Conservation (phyloP, 768 basidiomycete genomes). For the Podaxis sp. region DNA sequence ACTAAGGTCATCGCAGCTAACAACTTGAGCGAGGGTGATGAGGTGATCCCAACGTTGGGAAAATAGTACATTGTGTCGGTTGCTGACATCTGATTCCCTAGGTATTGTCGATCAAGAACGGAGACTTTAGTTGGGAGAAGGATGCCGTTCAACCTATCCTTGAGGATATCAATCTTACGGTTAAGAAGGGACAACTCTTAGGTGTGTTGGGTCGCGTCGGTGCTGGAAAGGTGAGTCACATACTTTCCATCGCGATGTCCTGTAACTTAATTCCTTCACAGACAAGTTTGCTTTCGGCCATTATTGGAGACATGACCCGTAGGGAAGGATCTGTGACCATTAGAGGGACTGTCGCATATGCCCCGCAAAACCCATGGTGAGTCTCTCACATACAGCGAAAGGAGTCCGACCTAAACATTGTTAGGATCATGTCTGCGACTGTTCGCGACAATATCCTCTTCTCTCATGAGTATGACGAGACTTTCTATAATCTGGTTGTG, state of each 20-base stretch:
- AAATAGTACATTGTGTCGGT: background rate
- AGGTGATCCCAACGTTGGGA: slow-evolving; percentile 34
- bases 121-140: slow-evolving; percentile 81
- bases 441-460: slow-evolving; percentile 92
- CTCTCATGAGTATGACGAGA: slow-evolving; percentile 84
- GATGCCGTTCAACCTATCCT: slow-evolving; percentile 59
- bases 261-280: slow-evolving; percentile 23
- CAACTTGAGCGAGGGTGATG: slow-evolving; percentile 55
- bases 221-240: slow-evolving; percentile 70
- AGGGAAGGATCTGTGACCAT: slow-evolving; percentile 71
- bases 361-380: slow-evolving; percentile 85
- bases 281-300: slow-evolving; percentile 76
- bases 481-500: slow-evolving; percentile 78
- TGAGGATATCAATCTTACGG: slow-evolving; percentile 72
- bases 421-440: slow-evolving; percentile 81
- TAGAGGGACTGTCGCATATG: slow-evolving; percentile 75
- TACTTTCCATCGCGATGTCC: background rate
- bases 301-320: slow-evolving; percentile 86
- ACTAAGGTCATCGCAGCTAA: slow-evolving; percentile 49
- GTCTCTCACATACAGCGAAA: slow-evolving; percentile 15
- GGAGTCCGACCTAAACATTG: background rate
- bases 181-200: slow-evolving; percentile 82
- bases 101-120: slow-evolving; percentile 70
- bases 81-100: slow-evolving; percentile 20
- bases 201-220: slow-evolving; percentile 90